These are phyloP conservation scores for Cyclocybe cylindracea DNA, from an alignment of 768 basidiomycete species.

Conservation along the genomic window DNA sequence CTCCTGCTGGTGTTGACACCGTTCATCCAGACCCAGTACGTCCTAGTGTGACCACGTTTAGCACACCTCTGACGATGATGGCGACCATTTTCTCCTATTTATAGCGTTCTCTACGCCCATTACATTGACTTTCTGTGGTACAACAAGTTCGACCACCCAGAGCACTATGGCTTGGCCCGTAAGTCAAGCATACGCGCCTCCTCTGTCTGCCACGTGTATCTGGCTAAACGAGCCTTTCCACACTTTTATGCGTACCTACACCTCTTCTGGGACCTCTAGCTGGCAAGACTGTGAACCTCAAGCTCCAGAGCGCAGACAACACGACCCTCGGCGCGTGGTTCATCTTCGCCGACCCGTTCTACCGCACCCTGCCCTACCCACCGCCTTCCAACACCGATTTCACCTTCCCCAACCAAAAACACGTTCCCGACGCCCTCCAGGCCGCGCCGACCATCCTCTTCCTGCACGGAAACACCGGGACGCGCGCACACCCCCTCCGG, in stretches of 20 bases:
- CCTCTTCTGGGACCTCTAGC: conserved; percentile 32
- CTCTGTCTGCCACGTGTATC: too few species aligned
- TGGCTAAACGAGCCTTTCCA: too few species aligned
- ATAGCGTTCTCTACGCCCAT: conserved; percentile 39
- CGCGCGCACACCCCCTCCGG: conserved; percentile 54
- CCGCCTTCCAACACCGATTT: conserved; percentile 34
- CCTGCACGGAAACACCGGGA: conserved; percentile 75
- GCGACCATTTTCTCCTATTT: background rate
- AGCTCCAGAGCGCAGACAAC: conserved; percentile 63
- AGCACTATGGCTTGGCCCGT: conserved; percentile 44
- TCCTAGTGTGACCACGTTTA: conserved; percentile 1
- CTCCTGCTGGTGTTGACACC: conserved; percentile 38
- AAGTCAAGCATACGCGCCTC: conserved; percentile 12
- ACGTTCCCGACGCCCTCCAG: conserved; percentile 29
- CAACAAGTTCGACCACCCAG: conserved; percentile 38
- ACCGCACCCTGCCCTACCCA: conserved; percentile 34
- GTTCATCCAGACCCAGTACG: conserved; percentile 39
- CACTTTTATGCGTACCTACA: too few species aligned
- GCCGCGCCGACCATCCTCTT: conserved; percentile 62
- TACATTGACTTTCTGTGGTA: conserved; percentile 36
- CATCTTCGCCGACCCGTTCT: conserved; percentile 53
- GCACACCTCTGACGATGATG: conserved; percentile 2
- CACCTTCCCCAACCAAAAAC: conserved; percentile 24
- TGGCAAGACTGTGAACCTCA: conserved; percentile 60
- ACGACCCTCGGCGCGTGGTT: conserved; percentile 69